A percentile compares a stretch with the other conserved stretches of the same genome.
Conservation (phyloP, 495 filamentous ascomycete genomes). For the Immersiella caudata region DNA sequence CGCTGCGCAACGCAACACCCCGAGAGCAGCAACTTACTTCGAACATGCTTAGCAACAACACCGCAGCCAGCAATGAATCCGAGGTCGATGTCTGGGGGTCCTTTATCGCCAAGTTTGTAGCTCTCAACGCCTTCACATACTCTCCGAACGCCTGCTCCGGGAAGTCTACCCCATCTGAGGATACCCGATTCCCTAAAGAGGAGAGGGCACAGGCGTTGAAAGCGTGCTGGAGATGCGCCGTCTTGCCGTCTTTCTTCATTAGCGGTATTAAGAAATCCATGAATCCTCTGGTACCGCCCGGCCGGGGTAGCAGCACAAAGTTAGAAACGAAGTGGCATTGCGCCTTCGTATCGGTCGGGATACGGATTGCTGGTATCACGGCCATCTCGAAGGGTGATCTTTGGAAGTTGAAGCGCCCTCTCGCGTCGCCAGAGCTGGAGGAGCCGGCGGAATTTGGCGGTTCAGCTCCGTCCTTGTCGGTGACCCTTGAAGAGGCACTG, state of each 20-base stretch:
- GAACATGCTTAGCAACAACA: constrained; percentile 65
- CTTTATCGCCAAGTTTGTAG: constrained; percentile 56
- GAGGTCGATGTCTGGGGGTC: constrained; percentile 43
- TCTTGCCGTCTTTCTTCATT: constrained; percentile 44
- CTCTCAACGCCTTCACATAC: constrained; percentile 56
- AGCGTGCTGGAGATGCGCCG: constrained; percentile 53
- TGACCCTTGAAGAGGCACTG: constrained; percentile 10
- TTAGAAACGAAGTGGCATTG: constrained; percentile 59
- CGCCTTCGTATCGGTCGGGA: constrained; percentile 52
- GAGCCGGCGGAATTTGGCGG: constrained; percentile 2
- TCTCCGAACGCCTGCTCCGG: constrained; percentile 44
- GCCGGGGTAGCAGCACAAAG: constrained; percentile 54
- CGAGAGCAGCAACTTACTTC: constrained; percentile 51
- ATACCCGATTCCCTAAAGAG: constrained; percentile 49
- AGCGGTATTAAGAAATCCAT: constrained; percentile 61
- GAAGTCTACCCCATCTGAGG: constrained; percentile 30
- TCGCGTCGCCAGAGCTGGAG: constrained; percentile 1
- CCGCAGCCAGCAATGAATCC: constrained; percentile 62
- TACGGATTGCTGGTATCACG: constrained; percentile 35
- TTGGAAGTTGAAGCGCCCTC: background rate
- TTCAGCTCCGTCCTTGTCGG: background rate
- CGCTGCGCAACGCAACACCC: background rate
- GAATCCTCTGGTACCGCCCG: constrained; percentile 50
- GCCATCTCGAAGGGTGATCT: constrained; percentile 24
- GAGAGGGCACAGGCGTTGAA: constrained; percentile 66